Percentiles rank a stretch among this genome's conserved stretches.
Conservation (phyloP, 2,329 filamentous ascomycete species). For the Exophiala sp. region DNA sequence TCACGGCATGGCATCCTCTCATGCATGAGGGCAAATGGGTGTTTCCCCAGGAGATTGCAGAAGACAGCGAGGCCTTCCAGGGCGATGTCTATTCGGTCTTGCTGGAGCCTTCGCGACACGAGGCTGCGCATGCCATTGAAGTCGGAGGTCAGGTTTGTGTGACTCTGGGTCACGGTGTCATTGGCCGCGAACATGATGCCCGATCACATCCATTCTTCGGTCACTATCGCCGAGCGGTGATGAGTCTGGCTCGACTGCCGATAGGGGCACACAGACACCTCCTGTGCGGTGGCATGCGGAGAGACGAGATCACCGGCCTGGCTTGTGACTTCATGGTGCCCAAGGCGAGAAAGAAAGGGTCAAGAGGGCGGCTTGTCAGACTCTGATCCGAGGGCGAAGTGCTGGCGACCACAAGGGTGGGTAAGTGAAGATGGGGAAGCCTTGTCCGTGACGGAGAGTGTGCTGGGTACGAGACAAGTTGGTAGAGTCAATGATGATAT, state of each 20-base stretch:
- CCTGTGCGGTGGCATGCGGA: constrained; percentile 41
- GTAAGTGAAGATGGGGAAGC: not conserved
- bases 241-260: constrained; percentile 37
- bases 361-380: not conserved
- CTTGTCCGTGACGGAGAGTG: not conserved
- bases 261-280: constrained; percentile 40
- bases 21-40: constrained; percentile 40
- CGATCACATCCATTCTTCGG: constrained; percentile 54
- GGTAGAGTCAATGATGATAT: too few species aligned
- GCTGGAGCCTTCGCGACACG: constrained; percentile 39
- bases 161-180: constrained; percentile 54
- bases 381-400: too few species aligned
- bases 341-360: not conserved
- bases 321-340: constrained; percentile 22
- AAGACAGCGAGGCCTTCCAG: constrained; percentile 36
- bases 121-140: constrained; percentile 45
- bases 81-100: constrained; percentile 54
- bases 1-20: constrained; percentile 59
- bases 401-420: too few species aligned
- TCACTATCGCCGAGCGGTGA: constrained; percentile 42
- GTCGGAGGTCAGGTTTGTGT: constrained; percentile 46
- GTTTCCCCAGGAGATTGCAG: constrained; percentile 43
- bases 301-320: constrained; percentile 38
- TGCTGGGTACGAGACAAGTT: not conserved
- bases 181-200: constrained; percentile 35